These are phyloP conservation scores for Lactarius evosmus DNA, from an alignment of 768 basidiomycete genomes.

Conservation along the genomic window DNA sequence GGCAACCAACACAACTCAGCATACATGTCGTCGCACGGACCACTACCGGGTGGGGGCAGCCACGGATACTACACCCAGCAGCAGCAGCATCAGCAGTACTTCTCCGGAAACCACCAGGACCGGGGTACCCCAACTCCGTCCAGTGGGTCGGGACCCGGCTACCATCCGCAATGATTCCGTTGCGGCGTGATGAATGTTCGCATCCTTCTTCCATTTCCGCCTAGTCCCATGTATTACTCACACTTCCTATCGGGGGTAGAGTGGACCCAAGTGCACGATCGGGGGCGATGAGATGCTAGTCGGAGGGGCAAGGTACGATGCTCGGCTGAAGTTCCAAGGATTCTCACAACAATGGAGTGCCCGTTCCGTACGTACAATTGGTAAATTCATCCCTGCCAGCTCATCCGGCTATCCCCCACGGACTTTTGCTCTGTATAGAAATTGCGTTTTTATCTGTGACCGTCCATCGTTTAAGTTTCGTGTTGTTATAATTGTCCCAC, in stretches of 20 bases:
- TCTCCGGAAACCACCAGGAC: conserved; percentile 20
- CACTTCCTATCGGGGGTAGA: conserved; percentile 22
- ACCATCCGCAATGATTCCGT: conserved; percentile 34
- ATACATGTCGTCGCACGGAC: conserved; percentile 21
- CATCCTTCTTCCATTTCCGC: conserved; percentile 24
- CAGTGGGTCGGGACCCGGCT: conserved; percentile 35
- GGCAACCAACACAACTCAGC: conserved; percentile 17
- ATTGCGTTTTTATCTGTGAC: conserved; percentile 17
- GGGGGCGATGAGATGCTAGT: conserved; percentile 24
- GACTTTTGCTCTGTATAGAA: conserved; percentile 26
- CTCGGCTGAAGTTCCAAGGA: conserved; percentile 16
- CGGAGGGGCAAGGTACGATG: conserved; percentile 21
- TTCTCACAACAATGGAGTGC: conserved; percentile 21
- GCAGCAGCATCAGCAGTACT: conserved; percentile 24
- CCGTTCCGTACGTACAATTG: conserved; percentile 21
- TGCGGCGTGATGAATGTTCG: conserved; percentile 21
- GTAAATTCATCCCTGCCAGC: conserved; percentile 15
- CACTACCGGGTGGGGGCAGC: conserved; percentile 11
- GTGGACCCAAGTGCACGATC: conserved; percentile 22
- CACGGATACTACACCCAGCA: conserved; percentile 24
- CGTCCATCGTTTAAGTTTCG: conserved; percentile 17
- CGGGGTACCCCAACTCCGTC: conserved; percentile 32
- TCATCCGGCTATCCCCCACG: conserved; percentile 18
- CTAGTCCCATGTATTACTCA: conserved; percentile 23
- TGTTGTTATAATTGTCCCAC: conserved; percentile 20